Percentiles rank a stretch among this genome's conserved stretches.
Evolutionary conservation across 805 yeast genomes (phyloP).

Genomic region (Candida khao-thaluensis): DNA sequence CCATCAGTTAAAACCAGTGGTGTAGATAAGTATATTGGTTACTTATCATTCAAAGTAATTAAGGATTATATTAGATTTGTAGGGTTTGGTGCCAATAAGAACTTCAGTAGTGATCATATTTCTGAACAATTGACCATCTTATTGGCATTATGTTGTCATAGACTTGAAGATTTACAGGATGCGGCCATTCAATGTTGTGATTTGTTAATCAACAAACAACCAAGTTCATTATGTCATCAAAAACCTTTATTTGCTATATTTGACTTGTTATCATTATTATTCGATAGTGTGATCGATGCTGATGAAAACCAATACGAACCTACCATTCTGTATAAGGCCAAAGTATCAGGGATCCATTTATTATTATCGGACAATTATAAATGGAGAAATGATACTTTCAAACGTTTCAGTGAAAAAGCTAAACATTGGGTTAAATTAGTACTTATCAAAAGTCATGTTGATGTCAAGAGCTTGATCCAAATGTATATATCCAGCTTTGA

Average conservation of each 20-base stretch:
- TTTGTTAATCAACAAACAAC: conserved; percentile 59
- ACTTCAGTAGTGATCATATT: conserved; percentile 53
- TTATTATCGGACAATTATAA: conserved; percentile 70
- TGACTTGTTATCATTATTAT: conserved; percentile 75
- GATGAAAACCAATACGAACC: conserved; percentile 86
- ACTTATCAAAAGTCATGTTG: conserved; percentile 60
- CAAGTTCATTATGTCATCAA: conserved; percentile 76
- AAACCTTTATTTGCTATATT: conserved; percentile 72
- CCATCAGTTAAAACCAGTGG: conserved; percentile 67
- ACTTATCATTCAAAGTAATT: conserved; percentile 59
- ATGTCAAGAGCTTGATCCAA: conserved; percentile 76
- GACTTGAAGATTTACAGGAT: conserved; percentile 70
- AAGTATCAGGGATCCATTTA: conserved; percentile 47
- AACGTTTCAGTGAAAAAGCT: conserved; percentile 56
- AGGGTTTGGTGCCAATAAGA: conserved; percentile 51
- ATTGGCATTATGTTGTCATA: conserved; percentile 72
- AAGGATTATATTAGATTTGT: conserved; percentile 54
- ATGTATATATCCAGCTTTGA: conserved; percentile 59
- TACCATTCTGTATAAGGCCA: conserved; percentile 56
- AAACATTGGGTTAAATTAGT: conserved; percentile 64
- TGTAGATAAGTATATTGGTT: conserved; percentile 65
- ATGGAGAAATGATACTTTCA: conserved; percentile 72
- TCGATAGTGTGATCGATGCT: conserved; percentile 79
- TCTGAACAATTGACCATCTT: conserved; percentile 70
- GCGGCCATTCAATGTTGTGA: conserved; percentile 80